Evolutionary conservation across 192 early-diverging fungal species (phyloP), one percentile per base, ranked within the genome.

Genomic region (Coemansia sp.): DNA sequence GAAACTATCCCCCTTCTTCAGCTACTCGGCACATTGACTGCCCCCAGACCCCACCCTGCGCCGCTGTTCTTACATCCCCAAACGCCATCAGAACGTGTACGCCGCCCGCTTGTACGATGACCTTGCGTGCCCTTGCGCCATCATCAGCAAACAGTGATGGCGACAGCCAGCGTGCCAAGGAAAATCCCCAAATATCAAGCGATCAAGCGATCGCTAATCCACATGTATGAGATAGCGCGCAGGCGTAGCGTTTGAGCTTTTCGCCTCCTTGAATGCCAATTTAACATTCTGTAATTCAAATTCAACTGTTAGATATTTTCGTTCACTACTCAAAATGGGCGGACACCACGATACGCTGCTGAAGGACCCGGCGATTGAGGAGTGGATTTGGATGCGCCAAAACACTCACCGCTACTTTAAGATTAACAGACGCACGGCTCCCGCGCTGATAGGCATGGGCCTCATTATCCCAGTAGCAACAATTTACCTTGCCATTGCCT

Each of bases 291-390:
- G 22, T 46, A 24, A 50, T 22, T 50, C 2, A n/a, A 50, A 50
- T 22, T 50, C 49, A 7, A 20, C 16, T n/a, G 6, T n/a, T 49
- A 7, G 16, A 49, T n/a, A 50, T 2, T 50, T 22, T 10, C 3
- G 49, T 50, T 6, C 9, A 10, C 49, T 6, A 50, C 8, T 47
- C 5, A 47, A 64, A 65, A 85, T 85, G 83, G 83, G 74, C 61
- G 83, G 78, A 64, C 77, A 84, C 47, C 52, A 77, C 64, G 78
- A 80, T 7, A 71, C 63, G 15, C 67, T 85, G 60, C 68, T 85
- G 40, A 85, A 81, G 65, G 83, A 85, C 57, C 83, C 83, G 18
- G 83, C 83, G 3, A 85, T 85, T 61, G 83, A 85, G 73, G 78
- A 81, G 43, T 85, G 83, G 83, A 60, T 78, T 34, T 85, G 79